Percentiles rank a stretch among this genome's conserved stretches.
phyloP scores from a whole-genome alignment of 1,284 basidiomycete genomes.

The Leccinum fallax region DNA sequence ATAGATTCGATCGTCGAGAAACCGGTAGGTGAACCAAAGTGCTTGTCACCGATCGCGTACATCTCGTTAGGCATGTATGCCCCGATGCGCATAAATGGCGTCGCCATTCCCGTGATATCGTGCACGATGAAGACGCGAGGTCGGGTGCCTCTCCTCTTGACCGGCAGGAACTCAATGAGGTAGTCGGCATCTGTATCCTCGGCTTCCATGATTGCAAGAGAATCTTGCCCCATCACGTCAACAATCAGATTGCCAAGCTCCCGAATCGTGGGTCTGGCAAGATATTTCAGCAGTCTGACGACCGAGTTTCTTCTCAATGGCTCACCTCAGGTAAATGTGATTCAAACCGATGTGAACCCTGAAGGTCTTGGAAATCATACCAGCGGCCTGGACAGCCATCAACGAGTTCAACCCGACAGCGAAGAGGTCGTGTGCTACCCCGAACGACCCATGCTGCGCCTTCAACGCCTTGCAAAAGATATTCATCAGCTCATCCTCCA shows the following conservation, averaged over 20 bases:
- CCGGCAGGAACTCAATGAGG: constrained; percentile 32
- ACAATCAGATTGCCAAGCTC: constrained; percentile 31
- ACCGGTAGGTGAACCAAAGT: constrained; percentile 32
- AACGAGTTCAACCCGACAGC: constrained; percentile 33
- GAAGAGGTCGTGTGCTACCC: constrained; percentile 33
- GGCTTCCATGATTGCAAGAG: constrained; percentile 29
- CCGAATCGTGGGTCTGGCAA: constrained; percentile 26
- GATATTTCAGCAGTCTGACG: background rate
- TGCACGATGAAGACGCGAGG: constrained; percentile 33
- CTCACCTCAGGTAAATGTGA: constrained; percentile 33
- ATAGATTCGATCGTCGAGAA: constrained; percentile 32
- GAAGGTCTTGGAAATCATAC: constrained; percentile 33
- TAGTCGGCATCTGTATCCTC: constrained; percentile 31
- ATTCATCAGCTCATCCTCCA: constrained; percentile 29
- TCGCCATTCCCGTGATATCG: constrained; percentile 36
- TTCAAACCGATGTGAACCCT: constrained; percentile 33
- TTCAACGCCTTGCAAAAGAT: constrained; percentile 30
- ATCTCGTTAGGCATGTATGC: constrained; percentile 37
- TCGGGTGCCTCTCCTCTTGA: constrained; percentile 34
- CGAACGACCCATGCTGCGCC: constrained; percentile 24
- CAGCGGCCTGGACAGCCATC: constrained; percentile 36
- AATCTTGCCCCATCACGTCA: constrained; percentile 31
- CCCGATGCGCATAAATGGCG: constrained; percentile 35
- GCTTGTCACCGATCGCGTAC: constrained; percentile 35
- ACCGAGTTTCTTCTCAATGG: background rate